Conservation (phyloP, 805 yeast species). For the Starmerella tilneyi region DNA sequence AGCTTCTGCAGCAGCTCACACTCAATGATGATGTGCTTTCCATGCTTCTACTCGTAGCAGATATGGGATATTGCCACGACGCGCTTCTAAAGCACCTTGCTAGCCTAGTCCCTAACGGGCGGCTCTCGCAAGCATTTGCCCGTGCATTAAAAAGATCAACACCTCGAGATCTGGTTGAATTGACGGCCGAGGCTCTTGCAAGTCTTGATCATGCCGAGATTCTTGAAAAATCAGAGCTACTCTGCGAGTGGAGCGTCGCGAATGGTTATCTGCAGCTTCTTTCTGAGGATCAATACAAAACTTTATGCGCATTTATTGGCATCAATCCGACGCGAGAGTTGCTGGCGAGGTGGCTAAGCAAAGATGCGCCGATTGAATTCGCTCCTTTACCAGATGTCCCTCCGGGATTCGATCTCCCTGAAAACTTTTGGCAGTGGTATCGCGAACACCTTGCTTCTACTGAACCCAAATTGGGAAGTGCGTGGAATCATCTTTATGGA, state of each 20-base stretch:
- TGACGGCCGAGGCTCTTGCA: background rate
- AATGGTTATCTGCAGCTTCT: background rate
- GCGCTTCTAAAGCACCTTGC: background rate
- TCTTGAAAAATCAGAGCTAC: background rate
- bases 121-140: background rate
- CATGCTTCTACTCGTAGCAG: background rate
- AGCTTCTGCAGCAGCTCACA: background rate
- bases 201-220: slow-evolving; percentile 4
- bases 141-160: background rate
- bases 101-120: background rate
- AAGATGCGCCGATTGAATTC: background rate
- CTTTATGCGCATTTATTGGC: background rate
- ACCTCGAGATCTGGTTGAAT: background rate
- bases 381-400: background rate
- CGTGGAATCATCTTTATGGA: background rate
- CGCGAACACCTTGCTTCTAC: background rate
- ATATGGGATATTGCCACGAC: background rate
- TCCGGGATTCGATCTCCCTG: background rate
- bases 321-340: background rate
- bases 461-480: background rate
- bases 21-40: background rate
- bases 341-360: background rate
- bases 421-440: slow-evolving; percentile 6
- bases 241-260: background rate
- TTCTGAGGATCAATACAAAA: background rate